Evolutionary conservation across 2,329 filamentous ascomycete species (phyloP), one percentile per base, ranked within the genome.

Genomic region (Cercospora sp.): DNA sequence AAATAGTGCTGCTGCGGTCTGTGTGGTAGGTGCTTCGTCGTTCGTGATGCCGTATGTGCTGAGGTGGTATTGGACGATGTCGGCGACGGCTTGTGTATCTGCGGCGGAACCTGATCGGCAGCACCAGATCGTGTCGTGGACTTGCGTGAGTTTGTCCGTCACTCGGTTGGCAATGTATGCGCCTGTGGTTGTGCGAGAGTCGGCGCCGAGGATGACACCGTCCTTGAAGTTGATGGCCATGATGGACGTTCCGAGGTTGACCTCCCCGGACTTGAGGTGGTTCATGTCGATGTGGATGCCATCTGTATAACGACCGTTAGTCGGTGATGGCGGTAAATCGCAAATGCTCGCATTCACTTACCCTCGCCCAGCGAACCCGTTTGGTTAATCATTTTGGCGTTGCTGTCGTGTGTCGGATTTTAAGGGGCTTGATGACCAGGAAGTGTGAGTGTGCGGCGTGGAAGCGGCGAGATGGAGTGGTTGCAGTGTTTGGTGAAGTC

Each of bases 141-240:
- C 94, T 85, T 94, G 91, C 77, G 95, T 99, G 80, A 99, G 89
- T 86, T 99, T 99, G 87, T 99, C 95, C 72, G 95, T 99, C 73
- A 99, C 95, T 86, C 95, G 91, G 83, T 99, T 99, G 76, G 95
- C 95, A 79, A 99, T 98, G 87, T 98, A 99, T 75, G 94, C 90
- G 77, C 95, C 95, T 65, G 94, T 99, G 58, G 95, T 99, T 73
- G 95, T 99, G 84, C 95, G 90, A 78, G 93, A 97, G 82, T 99
- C 95, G 76, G 95, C 95, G 73, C 95, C 92, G 89, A 99, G 87
- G 82, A 99, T 98, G 68, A 99, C 95, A 71, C 95, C 95, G 77
- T 97, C 94, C 80, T 95, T 95, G 88, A 99, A 99, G 78, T 96
- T 98, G 81, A 98, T 94, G 70, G 95, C 95, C 95, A 99, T 99